Conservation (phyloP, 495 filamentous ascomycete genomes). For the Penicillium alfredii region DNA sequence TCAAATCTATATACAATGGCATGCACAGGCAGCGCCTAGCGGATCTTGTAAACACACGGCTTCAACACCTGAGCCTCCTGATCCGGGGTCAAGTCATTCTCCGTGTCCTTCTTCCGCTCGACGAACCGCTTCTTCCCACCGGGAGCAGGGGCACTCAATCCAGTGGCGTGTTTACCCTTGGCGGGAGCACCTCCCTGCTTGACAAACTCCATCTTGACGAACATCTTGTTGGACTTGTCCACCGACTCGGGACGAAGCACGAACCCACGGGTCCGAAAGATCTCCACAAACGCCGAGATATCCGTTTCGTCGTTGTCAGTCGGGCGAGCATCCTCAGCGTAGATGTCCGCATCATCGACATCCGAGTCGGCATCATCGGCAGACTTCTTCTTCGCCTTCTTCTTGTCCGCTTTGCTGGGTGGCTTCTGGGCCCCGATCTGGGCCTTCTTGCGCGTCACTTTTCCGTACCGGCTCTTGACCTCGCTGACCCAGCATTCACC, state of each 20-base stretch:
- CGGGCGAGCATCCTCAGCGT: constrained; percentile 43
- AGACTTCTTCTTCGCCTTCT: constrained; percentile 36
- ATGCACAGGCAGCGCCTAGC: constrained; percentile 40
- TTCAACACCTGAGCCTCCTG: constrained; percentile 72
- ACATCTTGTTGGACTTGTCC: constrained; percentile 93
- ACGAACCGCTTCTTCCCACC: constrained; percentile 55
- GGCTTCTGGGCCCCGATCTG: constrained; percentile 59
- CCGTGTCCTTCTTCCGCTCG: constrained; percentile 47
- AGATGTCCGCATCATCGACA: constrained; percentile 42
- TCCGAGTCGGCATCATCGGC: constrained; percentile 35
- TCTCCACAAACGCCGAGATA: constrained; percentile 82
- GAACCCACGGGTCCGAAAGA: constrained; percentile 72
- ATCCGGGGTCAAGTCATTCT: constrained; percentile 42
- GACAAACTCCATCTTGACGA: constrained; percentile 90
- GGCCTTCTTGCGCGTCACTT: constrained; percentile 50
- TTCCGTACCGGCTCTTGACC: constrained; percentile 85
- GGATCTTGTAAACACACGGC: constrained; percentile 94
- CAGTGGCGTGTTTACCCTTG: constrained; percentile 60
- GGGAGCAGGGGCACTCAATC: constrained; percentile 28
- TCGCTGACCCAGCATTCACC: constrained; percentile 96
- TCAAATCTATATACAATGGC: constrained; percentile 7
- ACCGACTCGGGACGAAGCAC: constrained; percentile 57
- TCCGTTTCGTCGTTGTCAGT: constrained; percentile 59
- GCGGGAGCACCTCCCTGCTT: constrained; percentile 61
- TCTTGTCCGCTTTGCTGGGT: constrained; percentile 50